Evolutionary conservation across 1,139 yeast genomes (phyloP), one percentile per base, ranked within the genome.

Genomic region (Kodamaea ohmeri): DNA sequence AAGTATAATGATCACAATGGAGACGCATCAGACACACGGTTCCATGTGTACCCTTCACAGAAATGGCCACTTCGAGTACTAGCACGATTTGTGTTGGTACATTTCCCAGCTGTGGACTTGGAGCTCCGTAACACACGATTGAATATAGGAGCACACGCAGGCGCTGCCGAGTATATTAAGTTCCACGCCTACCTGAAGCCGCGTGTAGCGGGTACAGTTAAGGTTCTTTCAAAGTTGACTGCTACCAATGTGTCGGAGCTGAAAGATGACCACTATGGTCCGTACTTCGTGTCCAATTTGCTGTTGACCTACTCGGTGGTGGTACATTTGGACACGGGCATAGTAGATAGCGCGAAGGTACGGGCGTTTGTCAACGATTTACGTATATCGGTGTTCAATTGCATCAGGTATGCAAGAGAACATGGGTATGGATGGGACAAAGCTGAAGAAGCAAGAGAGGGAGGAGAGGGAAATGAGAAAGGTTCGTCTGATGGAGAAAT

Each of bases 361-460:
- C 53, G 59, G 32, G 31, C 60, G 2, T 56, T 58, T 38, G 46
- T 56, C 3, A 65, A 63, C 38, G 65, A 63, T 25, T 46, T 59
- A 22, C 50, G 47, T 22, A 38, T 61, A 3, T 58, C 57, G 52
- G 50, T 57, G 0, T 67, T 65, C 45, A 55, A 57, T 38, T 27
- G 55, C 2, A 19, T 59, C 12, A 61, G 59, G 27, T 39, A 38
- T 34, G 31, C 25, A 11, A 20, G 22, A 37, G 21, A 5, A 13
- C 26, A 24, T 6, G 6, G 26, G 12, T n/a, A n/a, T n/a, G n/a
- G n/a, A n/a, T n/a, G n/a, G n/a, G n/a, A n/a, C n/a, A n/a, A n/a
- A n/a, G n/a, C n/a, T 27, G 3, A 20, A 24, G 4, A 34, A 39
- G 24, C 4, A 21, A 4, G 17, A 4, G 4, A 25, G 25, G 25